Evolutionary conservation across 1,139 yeast genomes (phyloP).

Genomic region (Kodamaea derodonti): DNA sequence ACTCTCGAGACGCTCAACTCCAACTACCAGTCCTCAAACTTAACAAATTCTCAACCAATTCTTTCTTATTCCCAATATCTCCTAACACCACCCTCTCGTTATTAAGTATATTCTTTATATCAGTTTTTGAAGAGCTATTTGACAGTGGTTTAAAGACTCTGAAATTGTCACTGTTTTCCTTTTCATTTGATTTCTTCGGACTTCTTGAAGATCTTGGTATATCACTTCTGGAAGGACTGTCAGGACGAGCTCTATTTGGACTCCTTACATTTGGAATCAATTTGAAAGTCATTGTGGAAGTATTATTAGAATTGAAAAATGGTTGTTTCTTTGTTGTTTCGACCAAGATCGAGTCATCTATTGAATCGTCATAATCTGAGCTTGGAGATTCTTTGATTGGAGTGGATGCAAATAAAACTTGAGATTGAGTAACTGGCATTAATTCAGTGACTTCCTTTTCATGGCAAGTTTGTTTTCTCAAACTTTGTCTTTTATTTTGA

Average conservation of each 20-base stretch:
- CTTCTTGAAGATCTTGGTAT: too few species aligned
- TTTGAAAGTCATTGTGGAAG: conserved; percentile 41
- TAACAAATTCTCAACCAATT: conserved; percentile 38
- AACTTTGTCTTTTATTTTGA: conserved; percentile 87
- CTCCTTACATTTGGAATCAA: conserved; percentile 24
- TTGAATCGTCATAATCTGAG: conserved; percentile 20
- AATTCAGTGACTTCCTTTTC: conserved; percentile 45
- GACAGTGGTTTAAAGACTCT: too few species aligned
- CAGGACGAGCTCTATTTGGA: conserved; percentile 3
- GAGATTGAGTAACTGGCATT: conserved; percentile 35
- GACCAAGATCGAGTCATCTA: conserved; percentile 24
- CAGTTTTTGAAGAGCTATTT: conserved; percentile 9
- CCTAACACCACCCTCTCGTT: conserved; percentile 25
- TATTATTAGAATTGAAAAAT: conserved; percentile 25
- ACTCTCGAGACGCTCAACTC: conserved; percentile 17
- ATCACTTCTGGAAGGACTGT: background rate
- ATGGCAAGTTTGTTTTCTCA: conserved; percentile 48
- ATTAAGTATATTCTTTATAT: conserved; percentile 19
- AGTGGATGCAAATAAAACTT: conserved; percentile 16
- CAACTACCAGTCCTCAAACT: conserved; percentile 41
- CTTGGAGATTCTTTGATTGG: conserved; percentile 21
- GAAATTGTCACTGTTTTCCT: conserved; percentile 4
- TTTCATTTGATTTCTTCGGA: too few species aligned
- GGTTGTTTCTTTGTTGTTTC: conserved; percentile 42
- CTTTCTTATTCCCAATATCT: conserved; percentile 19